Base-by-base conservation (phyloP, 345 rosid species). In the Hypericum androsaemum region DNA sequence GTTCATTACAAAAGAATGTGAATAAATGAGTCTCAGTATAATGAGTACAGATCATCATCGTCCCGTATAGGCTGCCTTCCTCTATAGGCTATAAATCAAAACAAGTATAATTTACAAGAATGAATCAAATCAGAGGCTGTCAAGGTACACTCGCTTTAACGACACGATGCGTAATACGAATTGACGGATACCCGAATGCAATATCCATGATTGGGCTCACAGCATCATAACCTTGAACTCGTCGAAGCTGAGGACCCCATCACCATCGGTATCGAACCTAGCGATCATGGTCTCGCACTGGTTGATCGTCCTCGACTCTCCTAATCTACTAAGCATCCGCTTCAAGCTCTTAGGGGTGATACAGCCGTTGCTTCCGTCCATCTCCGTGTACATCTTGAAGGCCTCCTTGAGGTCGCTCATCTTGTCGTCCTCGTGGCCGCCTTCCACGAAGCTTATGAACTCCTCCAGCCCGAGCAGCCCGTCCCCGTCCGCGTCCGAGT, bases 231-330 rank as follows among this genome's bases (percentile, higher is more conserved):
- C 52, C 62, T 61, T 66, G 41, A 66, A 66, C 57, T 66, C 71
- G 22, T 66, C 62, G n/a, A 66, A 66, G 56, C 13, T 39, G 10
- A 66, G 62, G 4, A 51, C 65, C 0, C 71, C 71, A 56, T 66
- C 71, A n/a, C 65, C 71, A 40, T 66, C n/a, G 40, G 60, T 52
- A 66, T 66, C 71, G 43, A 66, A 66, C 49, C 56, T 22, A 45
- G 65, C 22, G 39, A 66, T 66, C 62, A 66, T 66, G n/a, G 14
- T 10, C 46, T 41, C 12, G 28, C 71, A 66, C 3, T 60, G 32
- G 0, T 50, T 47, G 2, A 56, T 17, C 5, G 41, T 49, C 12
- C 8, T 42, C 7, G 57, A 40, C 35, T 37, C 58, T 0, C 65
- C 71, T 43, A 66, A 45, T 32, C 58, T 43, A 16, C 58, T 66